Evolutionary conservation across 345 rosid species (phyloP).

Genomic region (Camelina laxa): DNA sequence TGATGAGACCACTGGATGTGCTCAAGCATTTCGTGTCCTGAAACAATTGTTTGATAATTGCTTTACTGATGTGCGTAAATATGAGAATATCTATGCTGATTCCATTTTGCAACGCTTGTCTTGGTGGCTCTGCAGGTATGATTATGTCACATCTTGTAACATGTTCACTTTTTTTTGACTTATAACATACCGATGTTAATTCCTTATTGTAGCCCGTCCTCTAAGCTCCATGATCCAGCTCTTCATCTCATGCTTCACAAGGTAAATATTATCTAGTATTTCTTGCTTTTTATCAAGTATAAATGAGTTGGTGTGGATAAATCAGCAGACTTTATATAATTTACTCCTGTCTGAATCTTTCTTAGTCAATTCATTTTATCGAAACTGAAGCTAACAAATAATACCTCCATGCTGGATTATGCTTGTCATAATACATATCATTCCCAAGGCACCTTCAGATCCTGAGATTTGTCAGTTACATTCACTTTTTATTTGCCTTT

Average conservation of each 20-base stretch:
- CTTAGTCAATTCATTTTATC: not conserved
- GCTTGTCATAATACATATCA: constrained; percentile 12
- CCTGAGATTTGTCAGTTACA: constrained; percentile 24
- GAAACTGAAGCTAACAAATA: constrained; percentile 9
- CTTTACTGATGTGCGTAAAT: constrained; percentile 79
- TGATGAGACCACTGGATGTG: constrained; percentile 74
- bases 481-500: not conserved
- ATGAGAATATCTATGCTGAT: constrained; percentile 90
- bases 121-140: constrained; percentile 96
- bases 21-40: constrained; percentile 79
- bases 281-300: constrained; percentile 21
- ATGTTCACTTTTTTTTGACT: constrained; percentile 30
- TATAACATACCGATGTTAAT: constrained; percentile 33
- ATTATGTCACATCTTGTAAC: constrained; percentile 33
- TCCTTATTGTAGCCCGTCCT: constrained; percentile 69
- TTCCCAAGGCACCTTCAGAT: constrained; percentile 15
- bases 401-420: constrained; percentile 18
- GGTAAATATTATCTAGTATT: constrained; percentile 50
- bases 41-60: constrained; percentile 90
- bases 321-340: constrained; percentile 8
- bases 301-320: constrained; percentile 1
- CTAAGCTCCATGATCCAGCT: constrained; percentile 97
- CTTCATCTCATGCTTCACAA: constrained; percentile 90
- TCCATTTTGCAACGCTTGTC: constrained; percentile 88
- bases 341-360: constrained; percentile 8